Evolutionary conservation across 108 stramenopile genomes (phyloP).

Genomic region (Licmophora abbreviata): DNA sequence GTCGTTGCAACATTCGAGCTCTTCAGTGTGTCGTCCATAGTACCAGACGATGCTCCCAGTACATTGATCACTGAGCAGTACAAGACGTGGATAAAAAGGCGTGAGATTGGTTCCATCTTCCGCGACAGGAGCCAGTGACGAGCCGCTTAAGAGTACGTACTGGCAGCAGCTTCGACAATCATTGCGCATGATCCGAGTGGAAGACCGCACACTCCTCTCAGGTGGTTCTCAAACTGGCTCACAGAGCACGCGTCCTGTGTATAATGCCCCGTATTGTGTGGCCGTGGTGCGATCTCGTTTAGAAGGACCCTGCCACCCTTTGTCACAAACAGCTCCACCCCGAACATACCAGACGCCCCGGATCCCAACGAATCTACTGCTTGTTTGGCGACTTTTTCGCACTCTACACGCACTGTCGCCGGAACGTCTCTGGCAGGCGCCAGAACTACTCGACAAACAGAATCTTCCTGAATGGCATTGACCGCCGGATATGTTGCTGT

Average conservation of each 20-base stretch:
- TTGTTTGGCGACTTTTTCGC: constrained; percentile 53
- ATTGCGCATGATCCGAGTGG: constrained; percentile 84
- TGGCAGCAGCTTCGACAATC: constrained; percentile 79
- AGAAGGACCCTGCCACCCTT: constrained; percentile 70
- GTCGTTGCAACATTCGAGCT: constrained; percentile 81
- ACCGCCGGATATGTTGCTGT: constrained; percentile 88
- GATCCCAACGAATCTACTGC: constrained; percentile 79
- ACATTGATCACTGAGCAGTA: constrained; percentile 70
- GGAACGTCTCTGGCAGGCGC: constrained; percentile 75
- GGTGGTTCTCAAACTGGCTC: constrained; percentile 97
- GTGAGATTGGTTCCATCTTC: background rate
- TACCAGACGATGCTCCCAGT: constrained; percentile 67
- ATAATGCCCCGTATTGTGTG: constrained; percentile 99
- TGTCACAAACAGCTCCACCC: constrained; percentile 93
- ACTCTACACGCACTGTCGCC: constrained; percentile 36
- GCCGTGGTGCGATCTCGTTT: constrained; percentile 97
- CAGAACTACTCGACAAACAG: constrained; percentile 90
- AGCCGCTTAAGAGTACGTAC: constrained; percentile 21
- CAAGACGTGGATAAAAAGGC: constrained; percentile 2
- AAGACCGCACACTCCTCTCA: constrained; percentile 89
- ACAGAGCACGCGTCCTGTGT: constrained; percentile 96
- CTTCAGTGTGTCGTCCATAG: constrained; percentile 63
- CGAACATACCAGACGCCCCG: constrained; percentile 90
- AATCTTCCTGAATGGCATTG: constrained; percentile 93
- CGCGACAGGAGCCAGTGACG: constrained; percentile 1